Evolutionary conservation across 2,329 filamentous ascomycete genomes (phyloP).

Genomic region (Aspergillus sp.): DNA sequence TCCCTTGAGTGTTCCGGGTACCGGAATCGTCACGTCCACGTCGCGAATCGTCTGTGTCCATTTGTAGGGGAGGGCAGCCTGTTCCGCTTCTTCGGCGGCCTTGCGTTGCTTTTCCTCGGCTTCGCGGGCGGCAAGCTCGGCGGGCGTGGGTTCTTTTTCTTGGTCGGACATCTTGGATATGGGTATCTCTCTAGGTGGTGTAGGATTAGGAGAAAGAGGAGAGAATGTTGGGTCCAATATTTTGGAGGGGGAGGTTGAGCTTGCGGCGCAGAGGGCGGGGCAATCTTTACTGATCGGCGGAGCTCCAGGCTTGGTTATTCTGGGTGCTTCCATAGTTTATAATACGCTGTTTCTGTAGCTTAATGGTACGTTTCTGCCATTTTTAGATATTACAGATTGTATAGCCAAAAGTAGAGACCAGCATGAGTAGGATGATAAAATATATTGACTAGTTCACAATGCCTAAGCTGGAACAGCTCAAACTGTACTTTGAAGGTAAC

Average conservation of each 20-base stretch:
- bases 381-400: neutral
- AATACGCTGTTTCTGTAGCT: neutral
- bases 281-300: neutral
- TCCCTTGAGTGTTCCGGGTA: conserved; percentile 81
- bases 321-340: neutral
- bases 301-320: neutral
- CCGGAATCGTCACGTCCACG: conserved; percentile 73
- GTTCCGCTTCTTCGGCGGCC: conserved; percentile 79
- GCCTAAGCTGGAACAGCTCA: neutral
- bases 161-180: conserved; percentile 30
- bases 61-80: conserved; percentile 90
- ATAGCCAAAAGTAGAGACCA: neutral
- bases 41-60: conserved; percentile 94
- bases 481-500: neutral
- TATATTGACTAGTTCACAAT: neutral
- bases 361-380: neutral
- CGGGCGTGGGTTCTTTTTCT: conserved; percentile 31
- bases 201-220: neutral
- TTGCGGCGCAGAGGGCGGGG: neutral
- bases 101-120: conserved; percentile 58
- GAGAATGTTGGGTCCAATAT: neutral
- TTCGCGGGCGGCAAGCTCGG: conserved; percentile 49
- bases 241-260: neutral
- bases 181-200: too few species aligned
- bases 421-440: neutral